Evolutionary conservation across 805 yeast species (phyloP), one percentile per base, ranked within the genome.

Genomic region (Maudiozyma barnettii): DNA sequence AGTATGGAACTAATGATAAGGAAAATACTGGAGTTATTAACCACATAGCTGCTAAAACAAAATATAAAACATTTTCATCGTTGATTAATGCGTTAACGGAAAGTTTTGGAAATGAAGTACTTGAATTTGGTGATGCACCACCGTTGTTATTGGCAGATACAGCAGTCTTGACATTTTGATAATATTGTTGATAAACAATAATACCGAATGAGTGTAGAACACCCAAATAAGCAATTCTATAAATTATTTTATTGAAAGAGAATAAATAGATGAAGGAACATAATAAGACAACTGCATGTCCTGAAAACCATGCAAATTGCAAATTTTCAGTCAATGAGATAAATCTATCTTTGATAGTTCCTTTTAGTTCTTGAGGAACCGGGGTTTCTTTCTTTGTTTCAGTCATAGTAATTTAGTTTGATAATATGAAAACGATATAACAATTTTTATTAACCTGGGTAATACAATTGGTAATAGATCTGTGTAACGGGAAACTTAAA

Each of bases 301-400:
- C 82, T 12, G 61, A 57, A 63, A 85, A 85, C 96, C 95, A 89
- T 5, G 78, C 80, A 55, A 84, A 84, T 65, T 86, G 90, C 48
- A 77, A 63, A 14, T 81, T 72, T 64, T 75, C 59, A 22, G 64
- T 51, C 30, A 62, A 46, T 26, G 49, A 47, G n/a, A 54, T 31
- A 4, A 59, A 45, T 30, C 48, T 57, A 6, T 48, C 41, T 14
- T 39, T 18, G 4, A 41, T n/a, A 35, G 46, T 33, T 12, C 26
- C 40, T 23, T 37, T 37, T 10, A 37, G 19, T 19, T 37, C 40
- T 16, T 19, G 9, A 21, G 14, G 23, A 16, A 23, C 5, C 7
- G 40, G 7, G 9, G 18, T 33, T 33, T 33, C 36, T 33, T 33
- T 33, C 30, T 26, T 26, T 26, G 30, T 26, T 26, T 26, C 30